Percentiles rank a stretch among this genome's conserved stretches.
phyloP scores from a whole-genome alignment of 208 protist genomes.

The Acanthamoeba royreba region DNA sequence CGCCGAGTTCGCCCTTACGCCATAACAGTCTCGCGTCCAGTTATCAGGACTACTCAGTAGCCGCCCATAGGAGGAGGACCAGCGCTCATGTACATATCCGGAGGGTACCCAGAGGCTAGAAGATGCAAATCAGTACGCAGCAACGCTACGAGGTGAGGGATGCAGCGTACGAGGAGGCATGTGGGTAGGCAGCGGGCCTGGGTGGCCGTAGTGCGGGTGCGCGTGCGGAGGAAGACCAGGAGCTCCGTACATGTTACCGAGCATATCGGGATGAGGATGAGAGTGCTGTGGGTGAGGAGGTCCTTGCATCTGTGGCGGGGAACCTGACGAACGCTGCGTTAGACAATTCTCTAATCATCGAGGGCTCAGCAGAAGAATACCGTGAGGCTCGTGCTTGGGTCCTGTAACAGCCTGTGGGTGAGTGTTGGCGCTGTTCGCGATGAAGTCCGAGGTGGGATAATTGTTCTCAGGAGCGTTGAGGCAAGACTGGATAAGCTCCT shows the following conservation, averaged over 20 bases:
- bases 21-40: not conserved
- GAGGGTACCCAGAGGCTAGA: not conserved
- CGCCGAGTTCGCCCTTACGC: not conserved
- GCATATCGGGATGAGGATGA: not conserved
- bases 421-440: not conserved
- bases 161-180: not conserved
- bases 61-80: not conserved
- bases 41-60: not conserved
- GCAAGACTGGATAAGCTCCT: constrained; percentile 81
- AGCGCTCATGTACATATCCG: not conserved
- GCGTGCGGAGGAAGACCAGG: not conserved
- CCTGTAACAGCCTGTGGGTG: not conserved
- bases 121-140: not conserved
- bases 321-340: not conserved
- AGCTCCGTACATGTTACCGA: not conserved
- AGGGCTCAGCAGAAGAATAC: not conserved
- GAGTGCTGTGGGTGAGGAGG: not conserved
- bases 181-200: not conserved
- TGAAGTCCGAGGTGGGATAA: constrained; percentile 3
- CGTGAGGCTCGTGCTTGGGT: not conserved
- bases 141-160: not conserved
- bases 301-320: not conserved
- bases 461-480: constrained; percentile 80
- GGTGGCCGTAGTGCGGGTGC: not conserved
- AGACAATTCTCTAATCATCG: not conserved